Percentiles rank a stretch among this genome's conserved stretches.
Evolutionary conservation across 129 eudicot species (phyloP).

Genomic region (Chrysanthemum lavandulifolium): DNA sequence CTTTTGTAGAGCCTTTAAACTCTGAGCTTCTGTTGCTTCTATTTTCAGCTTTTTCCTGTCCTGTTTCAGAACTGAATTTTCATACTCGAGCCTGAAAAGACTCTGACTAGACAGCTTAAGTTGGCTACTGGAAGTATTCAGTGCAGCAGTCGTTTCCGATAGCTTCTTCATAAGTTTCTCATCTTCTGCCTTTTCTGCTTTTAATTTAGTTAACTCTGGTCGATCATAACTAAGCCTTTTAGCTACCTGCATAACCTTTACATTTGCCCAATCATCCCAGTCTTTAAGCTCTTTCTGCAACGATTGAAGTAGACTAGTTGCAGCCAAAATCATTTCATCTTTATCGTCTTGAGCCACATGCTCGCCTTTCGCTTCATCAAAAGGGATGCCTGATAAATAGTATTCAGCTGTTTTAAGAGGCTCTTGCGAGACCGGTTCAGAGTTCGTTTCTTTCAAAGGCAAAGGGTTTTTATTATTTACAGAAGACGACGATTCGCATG

Average conservation of each 20-base stretch:
- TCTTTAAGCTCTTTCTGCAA: slow-evolving; percentile 39
- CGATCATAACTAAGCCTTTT: slow-evolving; percentile 51
- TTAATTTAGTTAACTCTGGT: slow-evolving; percentile 47
- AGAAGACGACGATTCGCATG: slow-evolving; percentile 35
- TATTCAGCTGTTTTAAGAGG: slow-evolving; percentile 32
- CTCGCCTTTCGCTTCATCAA: slow-evolving; percentile 42
- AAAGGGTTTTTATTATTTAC: slow-evolving; percentile 30
- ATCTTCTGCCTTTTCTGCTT: slow-evolving; percentile 54
- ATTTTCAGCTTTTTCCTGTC: slow-evolving; percentile 34
- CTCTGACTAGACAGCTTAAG: slow-evolving; percentile 37
- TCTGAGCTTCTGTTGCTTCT: slow-evolving; percentile 25
- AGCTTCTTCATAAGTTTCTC: slow-evolving; percentile 46
- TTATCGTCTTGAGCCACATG: slow-evolving; percentile 44
- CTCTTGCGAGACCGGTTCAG: slow-evolving; percentile 4
- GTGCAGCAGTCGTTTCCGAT: slow-evolving; percentile 51
- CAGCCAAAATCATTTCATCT: slow-evolving; percentile 34
- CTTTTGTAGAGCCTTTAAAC: slow-evolving; percentile 40
- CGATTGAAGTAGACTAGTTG: slow-evolving; percentile 32
- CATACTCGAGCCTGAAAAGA: slow-evolving; percentile 40
- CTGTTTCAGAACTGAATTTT: slow-evolving; percentile 35
- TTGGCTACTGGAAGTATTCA: slow-evolving; percentile 36
- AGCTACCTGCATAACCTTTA: slow-evolving; percentile 64
- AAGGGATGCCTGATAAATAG: slow-evolving; percentile 43
- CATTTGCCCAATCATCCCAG: slow-evolving; percentile 64
- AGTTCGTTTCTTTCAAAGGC: slow-evolving; percentile 29